phyloP scores from a whole-genome alignment of 2,329 filamentous ascomycete genomes.

The Cladophialophora psammophila region DNA sequence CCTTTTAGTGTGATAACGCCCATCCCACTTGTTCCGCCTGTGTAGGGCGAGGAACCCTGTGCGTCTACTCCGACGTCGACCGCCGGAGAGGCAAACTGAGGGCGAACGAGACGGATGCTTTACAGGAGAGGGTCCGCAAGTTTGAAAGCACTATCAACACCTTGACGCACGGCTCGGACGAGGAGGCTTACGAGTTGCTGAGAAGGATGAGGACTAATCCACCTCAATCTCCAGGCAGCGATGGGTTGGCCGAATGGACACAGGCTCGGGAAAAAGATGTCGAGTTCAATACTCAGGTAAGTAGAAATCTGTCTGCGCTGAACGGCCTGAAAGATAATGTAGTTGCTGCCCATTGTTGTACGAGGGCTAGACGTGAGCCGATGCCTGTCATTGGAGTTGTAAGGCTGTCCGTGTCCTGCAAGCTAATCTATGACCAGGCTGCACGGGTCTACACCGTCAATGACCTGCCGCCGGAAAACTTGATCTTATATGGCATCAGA shows the following conservation, averaged over 20 bases:
- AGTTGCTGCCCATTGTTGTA: neutral
- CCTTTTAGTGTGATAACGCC: constrained; percentile 23
- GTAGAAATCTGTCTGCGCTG: neutral
- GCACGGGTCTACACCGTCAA: constrained; percentile 17
- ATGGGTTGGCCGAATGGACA: constrained; percentile 14
- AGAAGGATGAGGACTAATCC: constrained; percentile 21
- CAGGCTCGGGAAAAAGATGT: constrained; percentile 14
- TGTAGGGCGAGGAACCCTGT: constrained; percentile 11
- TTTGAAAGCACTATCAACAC: constrained; percentile 18
- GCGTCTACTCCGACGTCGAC: constrained; percentile 21
- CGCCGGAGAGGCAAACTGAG: constrained; percentile 26
- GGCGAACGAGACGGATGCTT: constrained; percentile 21
- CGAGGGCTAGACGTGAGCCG: neutral
- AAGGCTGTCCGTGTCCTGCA: neutral
- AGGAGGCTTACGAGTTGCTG: constrained; percentile 22
- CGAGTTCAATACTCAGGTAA: constrained; percentile 17
- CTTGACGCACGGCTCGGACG: constrained; percentile 19
- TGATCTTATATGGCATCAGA: constrained; percentile 17
- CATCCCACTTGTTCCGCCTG: constrained; percentile 24
- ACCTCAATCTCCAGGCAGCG: constrained; percentile 3
- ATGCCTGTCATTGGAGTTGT: neutral
- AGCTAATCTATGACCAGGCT: constrained; percentile 7
- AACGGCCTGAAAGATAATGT: neutral
- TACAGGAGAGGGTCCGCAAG: constrained; percentile 19
- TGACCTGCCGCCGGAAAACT: constrained; percentile 19